These are phyloP conservation scores for Blumeria hordei DNA, from an alignment of 2,329 filamentous ascomycete species.

Conservation along the genomic window DNA sequence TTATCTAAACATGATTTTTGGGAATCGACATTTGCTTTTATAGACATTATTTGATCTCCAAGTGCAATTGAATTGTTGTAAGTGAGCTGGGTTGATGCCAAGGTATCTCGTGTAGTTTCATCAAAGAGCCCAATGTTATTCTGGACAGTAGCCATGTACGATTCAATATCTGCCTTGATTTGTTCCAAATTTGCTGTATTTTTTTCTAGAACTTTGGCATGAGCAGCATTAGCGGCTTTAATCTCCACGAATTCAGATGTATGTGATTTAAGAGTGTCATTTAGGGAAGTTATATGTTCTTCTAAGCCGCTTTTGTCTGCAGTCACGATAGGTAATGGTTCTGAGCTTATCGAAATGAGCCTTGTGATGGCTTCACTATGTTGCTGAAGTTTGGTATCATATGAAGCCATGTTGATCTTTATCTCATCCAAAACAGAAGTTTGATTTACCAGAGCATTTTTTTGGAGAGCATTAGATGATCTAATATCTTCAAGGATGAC, in stretches of 20 bases:
- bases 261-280: conserved; percentile 2
- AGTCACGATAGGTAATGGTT: not conserved
- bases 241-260: conserved; percentile 5
- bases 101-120: too few species aligned
- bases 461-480: conserved; percentile 9
- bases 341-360: not conserved
- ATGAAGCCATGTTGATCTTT: not conserved
- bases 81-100: too few species aligned
- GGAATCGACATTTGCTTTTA: too few species aligned
- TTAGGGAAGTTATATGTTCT: not conserved
- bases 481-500: conserved; percentile 9
- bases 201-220: conserved; percentile 3
- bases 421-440: conserved; percentile 5
- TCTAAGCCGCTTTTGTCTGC: not conserved
- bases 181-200: not conserved
- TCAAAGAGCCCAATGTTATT: too few species aligned
- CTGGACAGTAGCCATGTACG: not conserved
- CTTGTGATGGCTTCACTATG: not conserved
- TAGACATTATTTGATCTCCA: too few species aligned
- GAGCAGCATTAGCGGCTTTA: conserved; percentile 2
- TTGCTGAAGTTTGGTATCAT: not conserved
- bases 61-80: too few species aligned
- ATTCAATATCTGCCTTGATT: conserved; percentile 2
- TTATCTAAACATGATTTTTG: not conserved
- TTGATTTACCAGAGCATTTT: conserved; percentile 3